Evolutionary conservation across 2,329 filamentous ascomycete species (phyloP).

Genomic region (Penicillium sp.): DNA sequence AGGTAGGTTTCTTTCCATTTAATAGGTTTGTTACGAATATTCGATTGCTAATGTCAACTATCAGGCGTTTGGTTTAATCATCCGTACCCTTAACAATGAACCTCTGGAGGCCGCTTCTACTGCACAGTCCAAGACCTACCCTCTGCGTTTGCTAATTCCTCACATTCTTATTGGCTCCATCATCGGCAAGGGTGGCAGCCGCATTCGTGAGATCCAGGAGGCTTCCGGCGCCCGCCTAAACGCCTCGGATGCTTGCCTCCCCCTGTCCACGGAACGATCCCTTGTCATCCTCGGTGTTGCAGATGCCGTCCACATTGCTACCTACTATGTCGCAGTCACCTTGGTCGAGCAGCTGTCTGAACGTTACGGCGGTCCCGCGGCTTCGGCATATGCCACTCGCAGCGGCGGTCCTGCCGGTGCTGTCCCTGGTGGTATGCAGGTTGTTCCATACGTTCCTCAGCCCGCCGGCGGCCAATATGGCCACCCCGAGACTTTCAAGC

Average conservation of each 20-base stretch:
- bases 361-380: conserved; percentile 89
- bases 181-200: conserved; percentile 93
- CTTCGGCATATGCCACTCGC: conserved; percentile 95
- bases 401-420: conserved; percentile 91
- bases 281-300: conserved; percentile 96
- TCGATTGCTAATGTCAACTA: conserved; percentile 17
- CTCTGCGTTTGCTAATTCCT: conserved; percentile 88
- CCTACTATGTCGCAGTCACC: conserved; percentile 98
- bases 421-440: conserved; percentile 96
- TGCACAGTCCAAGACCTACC: conserved; percentile 94
- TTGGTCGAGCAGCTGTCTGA: conserved; percentile 96
- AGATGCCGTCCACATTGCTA: conserved; percentile 97
- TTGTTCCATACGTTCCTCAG: conserved; percentile 96
- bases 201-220: conserved; percentile 98
- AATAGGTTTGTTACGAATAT: neutral
- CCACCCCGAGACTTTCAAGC: conserved; percentile 78
- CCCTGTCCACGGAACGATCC: conserved; percentile 94
- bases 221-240: conserved; percentile 95
- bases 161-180: conserved; percentile 98
- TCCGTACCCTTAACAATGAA: conserved; percentile 97
- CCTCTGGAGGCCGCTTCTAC: conserved; percentile 83
- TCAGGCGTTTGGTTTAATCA: conserved; percentile 94
- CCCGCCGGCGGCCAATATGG: conserved; percentile 90
- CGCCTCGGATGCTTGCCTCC: conserved; percentile 90
- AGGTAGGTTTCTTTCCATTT: conserved; percentile 58